These are phyloP conservation scores for Populus simonii DNA, from an alignment of 345 rosid genomes.

Conservation along the genomic window DNA sequence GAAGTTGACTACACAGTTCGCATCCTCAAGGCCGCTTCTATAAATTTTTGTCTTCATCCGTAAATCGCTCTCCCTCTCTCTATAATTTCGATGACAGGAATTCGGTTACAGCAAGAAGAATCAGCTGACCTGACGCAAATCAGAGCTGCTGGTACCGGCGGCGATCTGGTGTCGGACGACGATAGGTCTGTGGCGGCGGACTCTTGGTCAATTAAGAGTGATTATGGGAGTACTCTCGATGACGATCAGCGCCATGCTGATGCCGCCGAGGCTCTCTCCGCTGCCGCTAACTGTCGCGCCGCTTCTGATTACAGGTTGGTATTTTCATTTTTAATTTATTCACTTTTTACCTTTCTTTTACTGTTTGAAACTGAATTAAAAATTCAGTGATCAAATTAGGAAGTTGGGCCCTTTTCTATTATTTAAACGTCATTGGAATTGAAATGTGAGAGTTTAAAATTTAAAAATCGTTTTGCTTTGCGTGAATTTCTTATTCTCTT, in stretches of 20 bases:
- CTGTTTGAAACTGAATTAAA: no score
- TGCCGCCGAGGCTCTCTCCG: slow-evolving; percentile 84
- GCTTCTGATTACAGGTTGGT: slow-evolving; percentile 75
- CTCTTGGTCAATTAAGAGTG: slow-evolving; percentile 98
- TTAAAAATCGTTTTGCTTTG: no score
- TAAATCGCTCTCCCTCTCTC: no score
- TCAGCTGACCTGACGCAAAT: slow-evolving; percentile 11
- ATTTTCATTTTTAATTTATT: background rate
- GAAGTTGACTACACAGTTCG: no score
- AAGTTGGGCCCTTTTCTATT: no score
- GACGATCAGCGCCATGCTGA: slow-evolving; percentile 98
- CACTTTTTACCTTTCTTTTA: background rate
- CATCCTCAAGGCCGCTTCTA: no score
- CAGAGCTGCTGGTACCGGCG: slow-evolving; percentile 6
- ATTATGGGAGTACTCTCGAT: slow-evolving; percentile 94
- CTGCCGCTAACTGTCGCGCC: slow-evolving; percentile 63
- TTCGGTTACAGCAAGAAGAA: slow-evolving; percentile 27
- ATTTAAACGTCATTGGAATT: no score
- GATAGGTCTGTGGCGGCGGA: slow-evolving; percentile 96
- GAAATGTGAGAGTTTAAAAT: no score
- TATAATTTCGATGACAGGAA: slow-evolving; percentile 18
- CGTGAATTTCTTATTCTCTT: no score
- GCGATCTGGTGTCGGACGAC: slow-evolving; percentile 88
- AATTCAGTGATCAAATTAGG: no score
- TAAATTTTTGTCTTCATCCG: no score